Percentiles rank a stretch among this genome's conserved stretches.
Conservation (phyloP, 1,139 yeast species). For the Lodderomyces theae region DNA sequence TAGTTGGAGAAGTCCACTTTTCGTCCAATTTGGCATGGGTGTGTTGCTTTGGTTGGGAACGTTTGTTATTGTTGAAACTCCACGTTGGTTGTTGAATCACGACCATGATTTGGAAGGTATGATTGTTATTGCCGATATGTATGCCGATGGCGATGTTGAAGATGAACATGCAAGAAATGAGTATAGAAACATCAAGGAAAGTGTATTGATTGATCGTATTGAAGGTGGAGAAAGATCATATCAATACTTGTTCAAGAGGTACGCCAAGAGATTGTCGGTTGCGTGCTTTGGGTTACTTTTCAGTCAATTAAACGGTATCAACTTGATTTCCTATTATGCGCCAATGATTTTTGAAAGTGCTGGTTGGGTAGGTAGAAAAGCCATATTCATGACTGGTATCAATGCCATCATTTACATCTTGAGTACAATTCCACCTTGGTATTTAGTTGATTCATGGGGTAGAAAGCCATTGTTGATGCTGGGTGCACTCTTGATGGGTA, state of each 20-base stretch:
- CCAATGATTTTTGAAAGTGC: constrained; percentile 93
- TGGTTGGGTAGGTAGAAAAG: constrained; percentile 88
- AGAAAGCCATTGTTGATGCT: constrained; percentile 74
- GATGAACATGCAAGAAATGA: constrained; percentile 59
- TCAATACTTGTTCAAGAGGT: constrained; percentile 58
- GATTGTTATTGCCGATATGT: constrained; percentile 46
- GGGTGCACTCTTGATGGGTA: constrained; percentile 79
- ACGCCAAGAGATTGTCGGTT: constrained; percentile 75
- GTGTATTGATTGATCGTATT: constrained; percentile 56
- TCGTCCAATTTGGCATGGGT: constrained; percentile 77
- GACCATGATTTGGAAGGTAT: constrained; percentile 86
- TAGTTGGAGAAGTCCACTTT: constrained; percentile 80
- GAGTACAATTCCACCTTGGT: constrained; percentile 89
- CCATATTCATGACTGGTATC: constrained; percentile 90
- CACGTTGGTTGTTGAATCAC: constrained; percentile 85
- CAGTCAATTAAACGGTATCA: constrained; percentile 92
- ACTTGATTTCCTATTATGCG: constrained; percentile 88
- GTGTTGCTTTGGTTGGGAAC: constrained; percentile 66
- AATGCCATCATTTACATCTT: constrained; percentile 72
- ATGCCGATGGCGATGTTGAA: constrained; percentile 53
- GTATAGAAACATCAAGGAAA: constrained; percentile 46
- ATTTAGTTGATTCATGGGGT: constrained; percentile 78
- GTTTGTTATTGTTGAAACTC: constrained; percentile 78
- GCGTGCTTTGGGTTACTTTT: constrained; percentile 90
- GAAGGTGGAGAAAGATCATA: constrained; percentile 73